These are phyloP conservation scores for Pholiota molesta DNA, from an alignment of 768 basidiomycete genomes.

Conservation along the genomic window DNA sequence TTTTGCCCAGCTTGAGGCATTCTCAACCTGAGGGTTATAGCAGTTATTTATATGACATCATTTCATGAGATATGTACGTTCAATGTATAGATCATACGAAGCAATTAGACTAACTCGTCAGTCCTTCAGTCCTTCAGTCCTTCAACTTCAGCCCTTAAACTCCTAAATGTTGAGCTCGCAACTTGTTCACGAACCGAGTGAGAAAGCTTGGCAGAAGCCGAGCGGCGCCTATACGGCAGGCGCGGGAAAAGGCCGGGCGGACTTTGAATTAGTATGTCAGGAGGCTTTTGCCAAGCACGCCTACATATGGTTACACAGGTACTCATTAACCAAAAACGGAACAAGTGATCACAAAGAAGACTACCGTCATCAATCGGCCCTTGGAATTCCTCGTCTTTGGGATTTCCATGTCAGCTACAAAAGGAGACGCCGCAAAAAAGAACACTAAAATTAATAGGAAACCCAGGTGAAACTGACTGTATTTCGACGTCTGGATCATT, in stretches of 20 bases:
- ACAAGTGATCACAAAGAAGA: not conserved
- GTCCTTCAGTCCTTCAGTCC: conserved; percentile 2
- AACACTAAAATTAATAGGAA: not conserved
- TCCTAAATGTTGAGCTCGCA: not conserved
- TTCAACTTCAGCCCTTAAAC: not conserved
- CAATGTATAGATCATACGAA: not conserved
- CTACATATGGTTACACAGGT: not conserved
- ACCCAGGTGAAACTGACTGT: not conserved
- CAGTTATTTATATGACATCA: not conserved
- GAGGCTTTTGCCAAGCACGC: not conserved
- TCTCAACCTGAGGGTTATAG: not conserved
- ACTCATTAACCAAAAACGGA: not conserved
- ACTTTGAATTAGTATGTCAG: not conserved
- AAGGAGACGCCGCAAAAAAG: not conserved
- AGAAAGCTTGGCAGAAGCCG: conserved; percentile 3
- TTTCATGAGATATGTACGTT: not conserved
- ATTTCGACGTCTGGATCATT: not conserved
- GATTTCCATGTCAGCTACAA: not conserved
- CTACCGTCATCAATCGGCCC: not conserved
- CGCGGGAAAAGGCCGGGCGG: not conserved
- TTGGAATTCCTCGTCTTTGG: not conserved
- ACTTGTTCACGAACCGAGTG: conserved; percentile 4
- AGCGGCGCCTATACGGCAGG: not conserved
- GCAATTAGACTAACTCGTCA: conserved; percentile 7
- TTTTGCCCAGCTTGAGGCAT: too few species aligned